Evolutionary conservation across 257 asterid genomes (phyloP), one percentile per base, ranked within the genome.

Genomic region (Solanum corneliomulleri): DNA sequence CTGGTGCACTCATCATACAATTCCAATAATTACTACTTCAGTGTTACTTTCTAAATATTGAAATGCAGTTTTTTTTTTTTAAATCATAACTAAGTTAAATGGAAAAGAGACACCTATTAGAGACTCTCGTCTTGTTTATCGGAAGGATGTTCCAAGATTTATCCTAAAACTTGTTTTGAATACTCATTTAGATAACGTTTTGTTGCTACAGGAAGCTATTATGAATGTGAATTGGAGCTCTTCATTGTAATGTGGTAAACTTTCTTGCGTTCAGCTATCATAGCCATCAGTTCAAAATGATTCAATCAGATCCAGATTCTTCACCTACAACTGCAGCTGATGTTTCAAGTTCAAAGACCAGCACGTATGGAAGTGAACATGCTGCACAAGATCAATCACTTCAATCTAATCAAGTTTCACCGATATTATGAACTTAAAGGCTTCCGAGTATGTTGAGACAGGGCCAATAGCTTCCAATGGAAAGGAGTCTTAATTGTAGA

Each of bases 361-460:
- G 27, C 69, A 60, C 69, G 27, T 9, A 60, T 2, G 12, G 29
- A 60, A 60, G 69, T 60, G 13, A 60, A 15, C 62, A 52, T 52
- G 93, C 66, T 94, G 87, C 33, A 89, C 37, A 89, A 89, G 90
- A 88, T 92, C 87, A 93, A 93, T 47, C 95, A 93, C 90, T 88
- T 92, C 89, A 92, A 92, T 85, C 90, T 91, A 66, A 90, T 94
- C 35, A 92, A 88, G 82, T 93, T 93, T 84, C 87, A 44, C 4
- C 93, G 95, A 16, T 88, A 88, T 89, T 89, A 93, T 44, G 90
- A 82, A 33, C 88, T 90, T 41, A 83, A 88, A 56, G 88, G 89
- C 23, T 52, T 84, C 35, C 69, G 3, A 47, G 58, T 47, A 52
- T 16, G 62, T 18, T 52, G 11, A 52, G 68, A 60, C 0, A 60